Evolutionary conservation across 2,329 filamentous ascomycete species (phyloP).

Genomic region (Aspergillus sp.): DNA sequence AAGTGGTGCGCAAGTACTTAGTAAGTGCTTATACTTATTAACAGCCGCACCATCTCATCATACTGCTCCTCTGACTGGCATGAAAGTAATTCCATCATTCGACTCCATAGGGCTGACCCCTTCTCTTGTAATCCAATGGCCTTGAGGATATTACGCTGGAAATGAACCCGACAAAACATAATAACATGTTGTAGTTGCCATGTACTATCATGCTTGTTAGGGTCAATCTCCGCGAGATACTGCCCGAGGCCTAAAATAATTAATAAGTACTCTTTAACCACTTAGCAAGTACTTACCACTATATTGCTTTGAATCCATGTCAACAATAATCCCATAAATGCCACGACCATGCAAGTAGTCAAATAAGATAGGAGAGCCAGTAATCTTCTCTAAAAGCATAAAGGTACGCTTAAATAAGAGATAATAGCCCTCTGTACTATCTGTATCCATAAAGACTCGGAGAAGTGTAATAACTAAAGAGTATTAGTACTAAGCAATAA

Average conservation of each 20-base stretch:
- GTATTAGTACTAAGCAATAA: neutral
- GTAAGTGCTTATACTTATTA: slow-evolving; percentile 2
- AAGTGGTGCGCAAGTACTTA: neutral
- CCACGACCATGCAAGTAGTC: slow-evolving; percentile 9
- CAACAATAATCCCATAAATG: slow-evolving; percentile 10
- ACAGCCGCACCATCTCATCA: slow-evolving; percentile 3
- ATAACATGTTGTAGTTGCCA: slow-evolving; percentile 19
- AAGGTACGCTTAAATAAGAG: slow-evolving; percentile 15
- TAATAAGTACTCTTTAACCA: slow-evolving; percentile 2
- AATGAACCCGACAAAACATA: slow-evolving; percentile 18
- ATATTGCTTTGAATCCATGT: slow-evolving; percentile 14
- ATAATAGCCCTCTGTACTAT: slow-evolving; percentile 11
- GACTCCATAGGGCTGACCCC: slow-evolving; percentile 9
- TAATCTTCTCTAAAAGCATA: slow-evolving; percentile 1
- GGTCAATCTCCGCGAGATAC: slow-evolving; percentile 18
- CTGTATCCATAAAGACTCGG: slow-evolving; percentile 8
- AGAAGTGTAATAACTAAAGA: slow-evolving; percentile 16
- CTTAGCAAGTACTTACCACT: slow-evolving; percentile 10
- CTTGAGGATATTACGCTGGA: slow-evolving; percentile 14
- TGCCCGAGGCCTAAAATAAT: slow-evolving; percentile 10
- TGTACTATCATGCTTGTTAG: slow-evolving; percentile 2
- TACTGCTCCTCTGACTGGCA: slow-evolving; percentile 2
- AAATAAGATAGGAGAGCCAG: slow-evolving; percentile 6
- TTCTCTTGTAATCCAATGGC: slow-evolving; percentile 1
- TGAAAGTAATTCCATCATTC: slow-evolving; percentile 12